Percentiles rank a stretch among this genome's conserved stretches.
These are phyloP conservation scores for Maudiozyma barnettii DNA, from an alignment of 805 yeast species.

Conservation along the genomic window DNA sequence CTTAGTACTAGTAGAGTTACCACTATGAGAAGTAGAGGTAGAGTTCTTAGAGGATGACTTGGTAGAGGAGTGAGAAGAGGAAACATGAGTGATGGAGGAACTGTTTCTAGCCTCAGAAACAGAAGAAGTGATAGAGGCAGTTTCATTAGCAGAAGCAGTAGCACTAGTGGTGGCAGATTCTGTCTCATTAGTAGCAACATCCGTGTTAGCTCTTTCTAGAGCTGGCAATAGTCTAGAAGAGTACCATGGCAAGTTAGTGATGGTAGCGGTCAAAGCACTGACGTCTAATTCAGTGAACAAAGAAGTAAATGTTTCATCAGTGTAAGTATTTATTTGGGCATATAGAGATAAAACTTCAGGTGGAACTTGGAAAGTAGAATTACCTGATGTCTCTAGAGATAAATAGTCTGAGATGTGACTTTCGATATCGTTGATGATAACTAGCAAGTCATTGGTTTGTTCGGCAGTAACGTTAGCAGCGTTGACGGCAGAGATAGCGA, in stretches of 20 bases:
- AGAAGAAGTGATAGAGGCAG: constrained; percentile 3
- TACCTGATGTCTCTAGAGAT: constrained; percentile 4
- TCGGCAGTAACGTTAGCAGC: constrained; percentile 4
- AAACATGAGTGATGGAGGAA: constrained; percentile 3
- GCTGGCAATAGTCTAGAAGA: constrained; percentile 18
- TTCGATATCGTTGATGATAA: constrained; percentile 11
- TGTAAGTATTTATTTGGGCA: constrained; percentile 24
- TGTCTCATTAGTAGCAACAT: not conserved
- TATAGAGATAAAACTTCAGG: constrained; percentile 22
- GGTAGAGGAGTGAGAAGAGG: constrained; percentile 1
- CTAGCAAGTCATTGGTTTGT: constrained; percentile 9
- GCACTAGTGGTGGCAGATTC: constrained; percentile 2
- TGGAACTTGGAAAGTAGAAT: constrained; percentile 20
- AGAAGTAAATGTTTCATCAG: constrained; percentile 29
- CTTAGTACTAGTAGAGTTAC: constrained; percentile 4
- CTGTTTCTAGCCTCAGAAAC: constrained; percentile 1
- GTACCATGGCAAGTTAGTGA: constrained; percentile 30
- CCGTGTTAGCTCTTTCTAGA: constrained; percentile 3
- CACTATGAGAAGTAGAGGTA: not conserved
- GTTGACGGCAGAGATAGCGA: constrained; percentile 5
- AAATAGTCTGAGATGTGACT: constrained; percentile 9
- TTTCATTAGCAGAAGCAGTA: constrained; percentile 1
- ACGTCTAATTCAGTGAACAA: constrained; percentile 22
- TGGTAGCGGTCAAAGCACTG: constrained; percentile 18
- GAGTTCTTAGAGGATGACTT: not conserved